Evolutionary conservation across 805 yeast species (phyloP), one percentile per base, ranked within the genome.

Genomic region (Nakazawaea pomicola): DNA sequence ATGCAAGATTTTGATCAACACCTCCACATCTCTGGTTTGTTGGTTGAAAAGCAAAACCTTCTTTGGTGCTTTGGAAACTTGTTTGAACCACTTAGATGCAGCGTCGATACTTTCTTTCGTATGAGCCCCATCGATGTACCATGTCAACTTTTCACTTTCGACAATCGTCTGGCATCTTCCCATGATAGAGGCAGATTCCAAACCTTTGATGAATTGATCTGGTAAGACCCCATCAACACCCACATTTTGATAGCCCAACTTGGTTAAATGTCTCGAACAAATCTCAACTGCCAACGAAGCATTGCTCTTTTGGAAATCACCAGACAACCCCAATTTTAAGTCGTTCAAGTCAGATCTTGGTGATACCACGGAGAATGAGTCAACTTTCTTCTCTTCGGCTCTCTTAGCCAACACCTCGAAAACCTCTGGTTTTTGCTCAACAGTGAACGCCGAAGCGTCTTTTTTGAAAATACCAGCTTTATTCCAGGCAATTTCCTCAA

Each of bases 41-140:
- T 93, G 99, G 59, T 93, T 93, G 68, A 95, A 93, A 6, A 93
- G 60, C 16, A 93, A 68, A 6, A 88, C 75, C 35, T 53, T 56
- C 33, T 56, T 46, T 50, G 63, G 47, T 23, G 57, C 51, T 28
- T 61, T 64, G 14, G 65, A 66, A n/a, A 54, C 58, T 3, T 59
- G 45, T 8, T 61, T 61, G 52, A 83, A 87, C 99, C 99, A 93
- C 8, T 61, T 63, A 0, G 91, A 72, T 0, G 96, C 85, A n/a
- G 80, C 95, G 23, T 69, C 68, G 18, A 95, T 75, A 45, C 96
- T 85, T 54, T 93, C 99, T 34, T 73, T 64, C 0, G 99, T 93
- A 53, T 93, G 99, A 0, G 99, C 98, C 15, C 99, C 99, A 62
- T 93, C 99, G 12, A 91, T 62, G 48, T 64, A 80, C 95, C 96